A percentile compares a stretch with the other conserved stretches of the same genome.
phyloP scores from a whole-genome alignment of 257 asterid genomes.

The Gentiana macrophylla region DNA sequence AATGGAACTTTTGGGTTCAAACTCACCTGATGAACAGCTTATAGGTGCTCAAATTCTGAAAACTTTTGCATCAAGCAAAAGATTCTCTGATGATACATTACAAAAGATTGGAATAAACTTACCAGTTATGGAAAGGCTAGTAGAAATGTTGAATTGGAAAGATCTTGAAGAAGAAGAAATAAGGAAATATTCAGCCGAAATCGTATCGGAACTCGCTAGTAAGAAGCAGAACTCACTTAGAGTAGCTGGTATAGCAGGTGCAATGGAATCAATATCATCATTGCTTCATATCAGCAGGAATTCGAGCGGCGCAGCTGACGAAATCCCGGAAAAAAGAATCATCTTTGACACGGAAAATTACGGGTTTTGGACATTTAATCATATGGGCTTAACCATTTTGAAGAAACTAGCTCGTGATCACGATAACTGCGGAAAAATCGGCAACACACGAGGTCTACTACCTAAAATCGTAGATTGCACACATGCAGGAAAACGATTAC shows the following conservation, averaged over 20 bases:
- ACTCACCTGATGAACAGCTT: slow-evolving; percentile 78
- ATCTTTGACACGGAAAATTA: slow-evolving; percentile 33
- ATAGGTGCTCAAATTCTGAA: slow-evolving; percentile 65
- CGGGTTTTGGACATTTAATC: slow-evolving; percentile 68
- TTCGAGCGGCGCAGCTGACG: slow-evolving; percentile 45
- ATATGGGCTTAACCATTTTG: slow-evolving; percentile 73
- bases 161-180: slow-evolving; percentile 71
- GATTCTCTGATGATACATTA: slow-evolving; percentile 61
- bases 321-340: slow-evolving; percentile 54
- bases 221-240: slow-evolving; percentile 59
- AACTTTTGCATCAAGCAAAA: slow-evolving; percentile 32
- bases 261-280: slow-evolving; percentile 79
- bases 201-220: slow-evolving; percentile 47
- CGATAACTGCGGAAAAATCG: slow-evolving; percentile 70
- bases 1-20: slow-evolving; percentile 71
- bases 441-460: slow-evolving; percentile 70
- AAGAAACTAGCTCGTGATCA: slow-evolving; percentile 87
- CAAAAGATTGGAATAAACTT: slow-evolving; percentile 76
- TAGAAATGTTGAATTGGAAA: slow-evolving; percentile 94
- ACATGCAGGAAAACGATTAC: slow-evolving; percentile 57
- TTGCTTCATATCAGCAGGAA: slow-evolving; percentile 48
- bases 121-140: slow-evolving; percentile 61
- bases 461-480: slow-evolving; percentile 70
- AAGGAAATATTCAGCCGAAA: slow-evolving; percentile 70
- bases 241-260: slow-evolving; percentile 71